Evolutionary conservation across 2,329 filamentous ascomycete genomes (phyloP), one percentile per base, ranked within the genome.

Genomic region (Onygenales sp.): DNA sequence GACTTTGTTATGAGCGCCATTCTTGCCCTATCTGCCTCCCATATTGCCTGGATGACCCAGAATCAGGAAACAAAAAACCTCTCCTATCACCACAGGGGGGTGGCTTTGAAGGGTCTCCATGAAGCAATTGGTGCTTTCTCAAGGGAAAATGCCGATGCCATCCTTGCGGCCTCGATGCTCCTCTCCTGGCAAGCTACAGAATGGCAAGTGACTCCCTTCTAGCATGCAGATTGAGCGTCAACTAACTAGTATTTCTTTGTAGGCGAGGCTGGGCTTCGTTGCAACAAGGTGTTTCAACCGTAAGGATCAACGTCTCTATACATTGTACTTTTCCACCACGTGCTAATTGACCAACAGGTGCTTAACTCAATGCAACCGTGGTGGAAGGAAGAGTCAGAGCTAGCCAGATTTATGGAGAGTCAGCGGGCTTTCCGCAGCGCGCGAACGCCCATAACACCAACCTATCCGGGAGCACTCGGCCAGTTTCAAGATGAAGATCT

Each of bases 151-250:
- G 92, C 89, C 2, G 92, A 98, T 71, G 90, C 91, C 43, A 85
- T 96, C 57, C 79, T 98, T 52, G 92, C 91, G 31, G 88, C 91
- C 34, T 96, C 92, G 31, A 83, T 96, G 44, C 81, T 97, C 47
- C 79, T 98, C 49, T 94, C 91, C 39, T 97, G 93, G 91, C 92
- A 97, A 74, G 88, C 89, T 53, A 93, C 86, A 56, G 92, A 97
- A 74, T 97, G 91, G 92, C 94, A 79, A 77, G 85, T 74, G 42
- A 62, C 61, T 7, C 4, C 61, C 53, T 60, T 58, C 61, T 44
- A 14, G 63, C 5, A 27, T 32, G 42, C 40, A 13, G 8, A 42
- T 40, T 10, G 45, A 65, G 52, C 34, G 11, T 39, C 6, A 7
- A 63, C 73, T 77, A 64, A 77, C 59, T 54, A 32, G 42, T 55